Base-by-base conservation (phyloP, 345 rosid species). In the Mallotus nudiflorus region DNA sequence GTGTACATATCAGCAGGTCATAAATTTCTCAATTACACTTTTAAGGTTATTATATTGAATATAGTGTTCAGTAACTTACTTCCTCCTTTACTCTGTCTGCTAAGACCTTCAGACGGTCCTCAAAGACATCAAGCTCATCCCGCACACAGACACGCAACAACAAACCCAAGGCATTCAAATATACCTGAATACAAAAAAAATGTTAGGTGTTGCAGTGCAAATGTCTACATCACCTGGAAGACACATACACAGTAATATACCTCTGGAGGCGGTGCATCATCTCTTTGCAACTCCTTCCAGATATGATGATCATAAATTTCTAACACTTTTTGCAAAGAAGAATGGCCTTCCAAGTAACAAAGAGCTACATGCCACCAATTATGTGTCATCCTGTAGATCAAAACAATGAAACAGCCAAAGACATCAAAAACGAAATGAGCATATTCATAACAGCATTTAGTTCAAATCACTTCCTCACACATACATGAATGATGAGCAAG, bases 341-440 rank as follows among this genome's bases (percentile, higher is more conserved):
- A 79, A 78, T 90, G 85, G 73, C 96, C 96, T 87, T 91, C 98
- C 82, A 94, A 71, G 85, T 87, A 94, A 83, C 97, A 94, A 55
- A 94, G 90, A 44, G 97, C 94, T 60, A 90, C 82, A 61, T 91
- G 98, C 98, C 98, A 94, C 98, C 98, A 94, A 76, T 94, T 88
- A 83, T 94, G 97, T 33, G 97, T 94, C 55, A 81, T 78, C 91
- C 98, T 94, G 62, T 45, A 33, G 29, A 50, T 62, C 62, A 19
- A 52, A 53, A 48, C 11, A 58, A 62, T 11, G 19, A 51, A n/a
- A 7, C 44, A 66, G 25, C 18, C 37, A 15, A 24, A 9, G 25
- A 61, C 65, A 70, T 65, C 15, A 22, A 37, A 27, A 69, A 33
- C 50, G 24, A 29, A 22, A 18, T 14, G 18, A 46, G 20, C 37